Evolutionary conservation across 1,284 basidiomycete genomes (phyloP), one percentile per base, ranked within the genome.

Genomic region (Naganishia sp.): DNA sequence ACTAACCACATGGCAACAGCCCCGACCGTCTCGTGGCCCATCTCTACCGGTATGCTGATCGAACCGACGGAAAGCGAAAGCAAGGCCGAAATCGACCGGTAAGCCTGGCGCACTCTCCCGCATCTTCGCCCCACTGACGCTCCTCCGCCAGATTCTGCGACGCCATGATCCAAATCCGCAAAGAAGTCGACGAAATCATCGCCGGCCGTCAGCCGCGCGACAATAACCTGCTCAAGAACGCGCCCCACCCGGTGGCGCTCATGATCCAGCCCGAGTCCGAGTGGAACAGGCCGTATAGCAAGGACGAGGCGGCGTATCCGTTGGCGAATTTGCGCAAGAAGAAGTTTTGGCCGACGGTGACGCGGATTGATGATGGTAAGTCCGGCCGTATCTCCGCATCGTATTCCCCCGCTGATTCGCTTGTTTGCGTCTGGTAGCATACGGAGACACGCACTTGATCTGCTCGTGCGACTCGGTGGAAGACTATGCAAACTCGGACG

Each of bases 321-420:
- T 79, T 91, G 69, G 83, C 87, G 32, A 89, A 85, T 82, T 83
- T 97, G 51, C 82, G 83, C 60, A 87, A 89, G 77, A 89, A 85
- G 82, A 97, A 97, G 81, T 94, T 96, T 81, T 96, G 94, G 94
- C 92, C 94, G 2, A 85, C 88, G 10, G 90, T 94, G 54, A 88
- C 89, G 13, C 85, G 94, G 63, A 85, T 97, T 61, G 93, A 96
- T 75, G 94, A 97, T 82, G 89, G 89, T 91, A 74, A 76, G 86
- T 82, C 15, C 23, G 17, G 9, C 56, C 17, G 57, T 62, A 25
- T 69, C 61, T 32, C 7, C 18, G 21, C 23, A 31, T 43, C 17
- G 9, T 28, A 18, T 7, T 7, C 15, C 7, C 35, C 35, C 9
- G 49, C 52, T 61, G 32, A 56, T 52, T 28, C 15, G 23, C 42